phyloP scores from a whole-genome alignment of 2,329 filamentous ascomycete species.

The Tolypocladium inflatum region DNA sequence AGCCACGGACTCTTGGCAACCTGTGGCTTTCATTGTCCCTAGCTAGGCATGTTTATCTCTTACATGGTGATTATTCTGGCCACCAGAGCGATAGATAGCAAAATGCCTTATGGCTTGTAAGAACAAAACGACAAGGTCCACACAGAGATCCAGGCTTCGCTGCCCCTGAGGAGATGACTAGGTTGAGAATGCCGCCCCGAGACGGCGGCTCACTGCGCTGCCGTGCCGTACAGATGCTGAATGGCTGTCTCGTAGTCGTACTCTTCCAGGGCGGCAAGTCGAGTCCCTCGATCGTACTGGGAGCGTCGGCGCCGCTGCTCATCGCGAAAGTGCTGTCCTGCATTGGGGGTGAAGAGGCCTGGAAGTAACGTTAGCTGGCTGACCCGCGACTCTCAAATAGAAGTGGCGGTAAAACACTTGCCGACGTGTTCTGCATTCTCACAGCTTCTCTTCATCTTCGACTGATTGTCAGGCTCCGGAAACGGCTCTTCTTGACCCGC shows the following conservation, averaged over 20 bases:
- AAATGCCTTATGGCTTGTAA: not conserved
- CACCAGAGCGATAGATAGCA: conserved; percentile 8
- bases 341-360: conserved; percentile 75
- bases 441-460: conserved; percentile 78
- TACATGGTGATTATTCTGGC: conserved; percentile 6
- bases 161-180: not conserved
- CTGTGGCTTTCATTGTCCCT: conserved; percentile 1
- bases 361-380: not conserved
- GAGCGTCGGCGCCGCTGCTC: conserved; percentile 69
- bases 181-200: not conserved
- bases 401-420: conserved; percentile 28
- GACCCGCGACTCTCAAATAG: not conserved
- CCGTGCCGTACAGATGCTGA: conserved; percentile 25
- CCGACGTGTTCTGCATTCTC: conserved; percentile 82
- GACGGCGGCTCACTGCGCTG: conserved; percentile 4
- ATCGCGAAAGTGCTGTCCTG: conserved; percentile 61
- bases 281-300: conserved; percentile 73
- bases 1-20: not conserved
- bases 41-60: conserved; percentile 5
- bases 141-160: not conserved
- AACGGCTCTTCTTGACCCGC: conserved; percentile 68
- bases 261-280: conserved; percentile 58
- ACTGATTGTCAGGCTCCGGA: conserved; percentile 70
- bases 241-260: conserved; percentile 40
- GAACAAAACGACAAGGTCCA: not conserved